Percentiles rank a stretch among this genome's conserved stretches.
These are phyloP conservation scores for Henckelia pumila DNA, from an alignment of 257 asterid genomes.

Conservation along the genomic window DNA sequence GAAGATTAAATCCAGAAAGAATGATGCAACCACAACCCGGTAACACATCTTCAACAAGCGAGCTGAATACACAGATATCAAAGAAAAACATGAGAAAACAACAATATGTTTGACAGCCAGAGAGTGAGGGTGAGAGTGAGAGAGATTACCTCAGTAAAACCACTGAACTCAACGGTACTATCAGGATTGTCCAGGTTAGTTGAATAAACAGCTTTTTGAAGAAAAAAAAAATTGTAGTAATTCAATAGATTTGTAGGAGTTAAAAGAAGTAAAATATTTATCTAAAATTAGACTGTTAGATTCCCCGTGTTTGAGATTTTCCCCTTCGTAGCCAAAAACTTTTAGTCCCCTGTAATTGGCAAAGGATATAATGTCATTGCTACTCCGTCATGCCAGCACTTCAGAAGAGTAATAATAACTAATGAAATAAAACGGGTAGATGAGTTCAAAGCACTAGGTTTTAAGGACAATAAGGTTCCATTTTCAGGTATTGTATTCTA, in stretches of 20 bases:
- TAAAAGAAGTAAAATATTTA: slow-evolving; percentile 14
- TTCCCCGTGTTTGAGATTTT: slow-evolving; percentile 42
- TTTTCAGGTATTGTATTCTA: not conserved
- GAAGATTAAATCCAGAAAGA: slow-evolving; percentile 32
- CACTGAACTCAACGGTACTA: slow-evolving; percentile 17
- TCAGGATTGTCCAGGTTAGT: slow-evolving; percentile 25
- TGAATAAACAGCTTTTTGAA: slow-evolving; percentile 16
- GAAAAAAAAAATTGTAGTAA: slow-evolving; percentile 14
- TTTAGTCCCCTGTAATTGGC: slow-evolving; percentile 44
- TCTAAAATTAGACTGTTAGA: slow-evolving; percentile 30
- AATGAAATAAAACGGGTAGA: not conserved
- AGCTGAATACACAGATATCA: slow-evolving; percentile 21
- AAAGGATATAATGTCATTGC: slow-evolving; percentile 13
- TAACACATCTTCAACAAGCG: slow-evolving; percentile 16
- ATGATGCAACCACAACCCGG: slow-evolving; percentile 37
- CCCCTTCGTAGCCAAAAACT: slow-evolving; percentile 65
- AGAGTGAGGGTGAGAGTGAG: not conserved
- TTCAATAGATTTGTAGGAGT: not conserved
- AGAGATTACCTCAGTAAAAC: slow-evolving; percentile 31
- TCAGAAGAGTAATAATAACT: not conserved
- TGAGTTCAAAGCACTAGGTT: not conserved
- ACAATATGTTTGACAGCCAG: not conserved
- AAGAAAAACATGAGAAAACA: not conserved
- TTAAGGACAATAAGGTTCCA: not conserved
- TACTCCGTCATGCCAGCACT: not conserved